Base-by-base conservation (phyloP, 176 grass and related monocot genomes). In the Oryza meyeriana region DNA sequence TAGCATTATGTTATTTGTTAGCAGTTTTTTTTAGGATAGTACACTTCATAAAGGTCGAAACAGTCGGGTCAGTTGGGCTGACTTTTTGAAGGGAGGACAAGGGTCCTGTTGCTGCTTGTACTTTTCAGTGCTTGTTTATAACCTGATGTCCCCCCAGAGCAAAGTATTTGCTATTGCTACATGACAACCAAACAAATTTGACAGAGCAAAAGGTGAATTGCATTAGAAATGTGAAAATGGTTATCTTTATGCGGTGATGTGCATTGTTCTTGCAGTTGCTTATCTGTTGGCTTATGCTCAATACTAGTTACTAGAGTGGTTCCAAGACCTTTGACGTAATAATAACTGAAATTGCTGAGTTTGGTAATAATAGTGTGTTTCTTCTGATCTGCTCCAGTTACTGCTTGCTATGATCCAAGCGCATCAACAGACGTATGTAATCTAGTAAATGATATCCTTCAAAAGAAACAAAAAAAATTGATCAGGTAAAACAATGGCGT, bases 31-130 rank as follows among this genome's bases (percentile, higher is more conserved):
- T 30, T 50, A 78, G 29, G 30, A 74, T 62, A 59, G 87, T 39
- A 52, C 78, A 83, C 73, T 90, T 83, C 48, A 55, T 85, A 86
- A 85, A 83, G 72, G 77, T 69, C 8, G 71, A 52, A 86, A 77
- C 82, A 84, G 80, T 94, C 89, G 59, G 74, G 77, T 84, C 81
- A 10, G 86, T 89, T 94, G 89, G 86, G 86, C 88, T 89, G 92
- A 94, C 92, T 86, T 91, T 91, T 69, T 66, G n/a, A 69, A 1
- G 81, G 40, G 50, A 79, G 82, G 77, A 88, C 91, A 90, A 85
- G 66, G 85, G 83, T 89, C 75, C 75, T 93, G 82, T 62, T 84
- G 42, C 69, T 74, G 71, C 69, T 35, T 91, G 47, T 81, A 82
- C 89, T 83, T 91, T 83, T 71, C 59, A 48, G 71, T 9, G 75